A percentile compares a stretch with the other conserved stretches of the same genome.
phyloP scores from a whole-genome alignment of 768 basidiomycete genomes.

The Crucibulum laeve region DNA sequence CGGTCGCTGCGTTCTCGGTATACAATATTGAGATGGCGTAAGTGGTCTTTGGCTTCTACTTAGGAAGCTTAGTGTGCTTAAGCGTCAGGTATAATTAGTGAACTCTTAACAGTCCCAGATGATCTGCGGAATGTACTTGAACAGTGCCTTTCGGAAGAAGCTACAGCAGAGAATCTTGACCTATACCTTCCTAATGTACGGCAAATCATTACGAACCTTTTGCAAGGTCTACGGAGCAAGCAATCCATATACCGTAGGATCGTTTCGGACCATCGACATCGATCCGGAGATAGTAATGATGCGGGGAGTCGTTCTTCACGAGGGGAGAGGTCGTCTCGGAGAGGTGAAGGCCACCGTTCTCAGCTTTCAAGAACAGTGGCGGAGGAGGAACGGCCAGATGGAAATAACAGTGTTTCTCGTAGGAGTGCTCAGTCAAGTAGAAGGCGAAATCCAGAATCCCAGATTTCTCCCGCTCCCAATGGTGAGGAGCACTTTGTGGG shows the following conservation, averaged over 20 bases:
- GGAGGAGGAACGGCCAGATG: constrained; percentile 36
- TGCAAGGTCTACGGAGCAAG: constrained; percentile 90
- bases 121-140: constrained; percentile 89
- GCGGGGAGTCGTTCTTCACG: constrained; percentile 58
- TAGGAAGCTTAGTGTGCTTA: constrained; percentile 1
- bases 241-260: constrained; percentile 84
- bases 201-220: constrained; percentile 85
- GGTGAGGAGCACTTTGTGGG: constrained; percentile 46
- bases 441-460: constrained; percentile 24
- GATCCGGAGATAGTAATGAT: constrained; percentile 46
- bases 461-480: constrained; percentile 14
- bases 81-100: constrained; percentile 44
- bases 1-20: constrained; percentile 80
- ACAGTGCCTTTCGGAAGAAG: constrained; percentile 87
- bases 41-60: constrained; percentile 26
- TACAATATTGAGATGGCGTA: constrained; percentile 91
- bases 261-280: constrained; percentile 56
- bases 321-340: constrained; percentile 36
- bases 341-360: constrained; percentile 43
- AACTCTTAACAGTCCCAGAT: constrained; percentile 82
- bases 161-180: constrained; percentile 79
- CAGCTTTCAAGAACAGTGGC: constrained; percentile 38
- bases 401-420: constrained; percentile 27
- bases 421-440: constrained; percentile 38
- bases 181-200: constrained; percentile 88